Evolutionary conservation across 148 eudicot genomes (phyloP).

Genomic region (Chenopodium quinoa): DNA sequence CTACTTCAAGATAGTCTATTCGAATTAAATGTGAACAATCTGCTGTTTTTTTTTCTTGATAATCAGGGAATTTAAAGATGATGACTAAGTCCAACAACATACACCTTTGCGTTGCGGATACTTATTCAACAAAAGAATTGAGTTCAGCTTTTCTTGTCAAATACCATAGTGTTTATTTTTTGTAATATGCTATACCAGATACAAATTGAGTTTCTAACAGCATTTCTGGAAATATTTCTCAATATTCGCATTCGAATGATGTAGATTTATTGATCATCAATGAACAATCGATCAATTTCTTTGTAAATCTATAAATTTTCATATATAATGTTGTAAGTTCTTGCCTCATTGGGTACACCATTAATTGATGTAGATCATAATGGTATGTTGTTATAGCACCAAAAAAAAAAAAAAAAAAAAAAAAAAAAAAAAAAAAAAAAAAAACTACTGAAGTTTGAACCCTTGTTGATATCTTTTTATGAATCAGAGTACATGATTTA

Average conservation of each 20-base stretch:
- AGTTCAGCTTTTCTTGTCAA: slow-evolving; percentile 5
- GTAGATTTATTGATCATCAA: neutral
- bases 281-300: neutral
- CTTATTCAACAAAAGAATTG: neutral
- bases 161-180: slow-evolving; percentile 4
- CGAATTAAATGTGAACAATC: neutral
- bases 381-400: too few relatives aligned
- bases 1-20: neutral
- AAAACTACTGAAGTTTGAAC: too few relatives aligned
- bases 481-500: too few relatives aligned
- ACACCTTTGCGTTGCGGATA: neutral
- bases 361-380: neutral
- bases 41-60: slow-evolving; percentile 14
- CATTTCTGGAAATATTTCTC: neutral
- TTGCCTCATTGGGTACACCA: too few relatives aligned
- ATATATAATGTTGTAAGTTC: neutral
- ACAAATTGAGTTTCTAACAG: neutral
- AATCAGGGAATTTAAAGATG: slow-evolving; percentile 95
- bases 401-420: too few relatives aligned
- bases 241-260: neutral
- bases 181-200: slow-evolving; percentile 5
- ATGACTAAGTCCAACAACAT: slow-evolving; percentile 40
- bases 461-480: too few relatives aligned
- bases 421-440: too few relatives aligned
- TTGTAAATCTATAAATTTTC: neutral